Base-by-base conservation (phyloP, 345 rosid species). In the Eucalyptus sp. region DNA sequence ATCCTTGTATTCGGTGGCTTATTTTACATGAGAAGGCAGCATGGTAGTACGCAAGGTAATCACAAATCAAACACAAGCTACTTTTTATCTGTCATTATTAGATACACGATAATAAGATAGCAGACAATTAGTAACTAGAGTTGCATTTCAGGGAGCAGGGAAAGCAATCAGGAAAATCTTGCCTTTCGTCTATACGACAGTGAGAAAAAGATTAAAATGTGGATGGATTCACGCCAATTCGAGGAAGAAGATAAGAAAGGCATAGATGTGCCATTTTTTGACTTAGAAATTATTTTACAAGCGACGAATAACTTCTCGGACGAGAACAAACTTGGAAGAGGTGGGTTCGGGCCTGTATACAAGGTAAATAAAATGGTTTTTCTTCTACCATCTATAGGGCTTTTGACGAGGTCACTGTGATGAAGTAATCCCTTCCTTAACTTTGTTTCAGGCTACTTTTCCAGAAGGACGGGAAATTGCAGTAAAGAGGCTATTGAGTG, bases 341-440 rank as follows among this genome's bases (percentile, higher is more conserved):
- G 97, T 1, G 95, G 97, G 2, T 95, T 95, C 60, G 96, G 97
- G 43, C 94, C 95, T 13, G 97, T 95, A 3, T 37, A 37, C 37
- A 37, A 37, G 37, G 37, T 37, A 37, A 37, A 37, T 37, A 37
- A 37, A 37, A 37, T 37, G 4, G 37, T 37, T 37, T 37, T 37
- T 37, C 37, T 37, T 37, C 37, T 37, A 37, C 37, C 37, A 37
- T 37, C 37, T 37, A 37, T 37, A 37, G 37, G 37, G 37, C 37
- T 37, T 37, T 37, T 37, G 37, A 37, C 37, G 37, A 37, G 37
- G 37, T 37, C 37, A 37, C 37, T 37, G 37, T 37, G 37, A 37
- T 37, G 37, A 37, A 37, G 37, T 37, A 37, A 37, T 37, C 37
- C 37, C 37, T 37, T 37, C 37, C 37, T 37, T 37, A 37, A 37